Evolutionary conservation across 345 rosid genomes (phyloP), one percentile per base, ranked within the genome.

Genomic region (Diplotaxis tenuifolia): DNA sequence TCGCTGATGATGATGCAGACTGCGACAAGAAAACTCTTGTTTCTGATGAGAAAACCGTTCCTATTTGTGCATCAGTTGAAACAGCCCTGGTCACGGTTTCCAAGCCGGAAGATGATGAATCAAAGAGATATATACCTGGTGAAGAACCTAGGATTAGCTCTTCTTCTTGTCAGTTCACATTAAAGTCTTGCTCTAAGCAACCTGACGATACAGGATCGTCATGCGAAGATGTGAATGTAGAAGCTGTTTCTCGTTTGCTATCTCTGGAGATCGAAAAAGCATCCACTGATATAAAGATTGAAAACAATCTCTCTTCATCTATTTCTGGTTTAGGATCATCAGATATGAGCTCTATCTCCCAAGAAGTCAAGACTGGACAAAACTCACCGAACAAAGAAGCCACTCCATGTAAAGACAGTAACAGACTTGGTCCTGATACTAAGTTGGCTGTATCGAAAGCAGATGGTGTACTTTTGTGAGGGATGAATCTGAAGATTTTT

Each of bases 21-120:
- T 68, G 74, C 79, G 23, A 62, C 71, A 70, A 70, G 25, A 54
- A 63, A 23, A 9, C 59, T 53, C 63, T 72, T 68, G 77, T 68
- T 65, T 79, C 82, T 52, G 62, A 45, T 78, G 84, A 76, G 70
- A 64, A 38, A 8, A 75, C 62, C 57, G 52, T 50, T 68, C 57
- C 65, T 23, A 65, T 70, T 4, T 19, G 55, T 50, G 19, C 2
- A 42, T 65, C 74, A 7, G 62, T 29, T 72, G 76, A 82, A 18
- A 68, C 56, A 63, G 73, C 60, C 70, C 22, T 61, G 40, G 54
- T 49, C 29, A 49, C 75, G 14, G 36, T 64, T 31, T 27, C 62
- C 71, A 70, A 70, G 62, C 62, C 59, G 9, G 70, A 64, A 0
- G 42, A 16, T 50, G 63, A 52, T 54, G 61, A 56, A 18, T 63